Conservation (phyloP, 805 yeast species). For the Starmera pachycereana region DNA sequence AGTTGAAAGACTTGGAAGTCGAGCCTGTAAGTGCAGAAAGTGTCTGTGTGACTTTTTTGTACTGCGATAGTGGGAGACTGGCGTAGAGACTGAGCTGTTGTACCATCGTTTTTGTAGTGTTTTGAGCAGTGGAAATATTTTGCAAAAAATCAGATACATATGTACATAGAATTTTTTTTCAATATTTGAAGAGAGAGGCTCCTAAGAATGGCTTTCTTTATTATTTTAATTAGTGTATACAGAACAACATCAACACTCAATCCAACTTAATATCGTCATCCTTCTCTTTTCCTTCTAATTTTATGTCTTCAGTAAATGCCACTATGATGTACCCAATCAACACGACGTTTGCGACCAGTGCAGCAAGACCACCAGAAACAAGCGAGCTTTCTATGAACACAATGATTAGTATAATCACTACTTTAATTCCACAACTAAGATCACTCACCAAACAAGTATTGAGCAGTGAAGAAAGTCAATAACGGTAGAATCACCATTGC, state of each 20-base stretch:
- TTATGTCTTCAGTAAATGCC: slow-evolving; percentile 59
- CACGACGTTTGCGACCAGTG: slow-evolving; percentile 64
- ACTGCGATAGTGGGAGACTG: slow-evolving; percentile 6
- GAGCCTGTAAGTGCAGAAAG: slow-evolving; percentile 15
- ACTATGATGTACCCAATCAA: slow-evolving; percentile 62
- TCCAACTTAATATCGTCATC: slow-evolving; percentile 25
- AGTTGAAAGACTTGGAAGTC: slow-evolving; percentile 4
- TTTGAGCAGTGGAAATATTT: too few species aligned
- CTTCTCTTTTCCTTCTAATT: slow-evolving; percentile 23
- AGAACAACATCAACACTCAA: not conserved
- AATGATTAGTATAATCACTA: too few species aligned
- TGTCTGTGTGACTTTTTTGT: slow-evolving; percentile 11
- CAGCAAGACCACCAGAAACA: slow-evolving; percentile 73
- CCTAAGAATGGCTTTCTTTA: not conserved
- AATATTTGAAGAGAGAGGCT: too few species aligned
- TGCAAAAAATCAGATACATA: too few species aligned
- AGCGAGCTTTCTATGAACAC: slow-evolving; percentile 14
- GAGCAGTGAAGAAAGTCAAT: slow-evolving; percentile 46
- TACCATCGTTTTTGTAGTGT: slow-evolving; percentile 11
- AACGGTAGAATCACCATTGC: slow-evolving; percentile 69
- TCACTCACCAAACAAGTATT: slow-evolving; percentile 23
- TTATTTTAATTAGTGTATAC: not conserved
- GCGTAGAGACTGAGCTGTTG: slow-evolving; percentile 19
- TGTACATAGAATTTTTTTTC: not conserved
- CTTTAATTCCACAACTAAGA: too few species aligned